These are phyloP conservation scores for Carpinus viminea DNA, from an alignment of 306 rosid species.

Conservation along the genomic window DNA sequence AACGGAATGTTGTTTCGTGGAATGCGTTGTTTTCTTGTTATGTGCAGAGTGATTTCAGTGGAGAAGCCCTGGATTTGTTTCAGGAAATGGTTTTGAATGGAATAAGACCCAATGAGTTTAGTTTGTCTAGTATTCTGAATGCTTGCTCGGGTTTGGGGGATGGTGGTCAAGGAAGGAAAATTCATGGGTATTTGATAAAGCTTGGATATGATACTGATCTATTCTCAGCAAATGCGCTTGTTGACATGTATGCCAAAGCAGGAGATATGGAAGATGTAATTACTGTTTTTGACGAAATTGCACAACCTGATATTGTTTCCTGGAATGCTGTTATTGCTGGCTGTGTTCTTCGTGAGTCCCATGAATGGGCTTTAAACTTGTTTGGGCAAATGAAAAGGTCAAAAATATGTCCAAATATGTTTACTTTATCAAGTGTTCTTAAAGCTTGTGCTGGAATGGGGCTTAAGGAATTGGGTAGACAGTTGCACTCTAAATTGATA, in stretches of 20 bases:
- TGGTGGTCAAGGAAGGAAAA: conserved; percentile 47
- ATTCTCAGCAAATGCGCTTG: conserved; percentile 76
- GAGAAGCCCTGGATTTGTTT: conserved; percentile 64
- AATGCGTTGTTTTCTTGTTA: conserved; percentile 79
- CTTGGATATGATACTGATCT: conserved; percentile 67
- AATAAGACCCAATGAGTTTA: conserved; percentile 71
- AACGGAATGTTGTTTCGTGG: conserved; percentile 71
- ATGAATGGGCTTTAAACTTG: conserved; percentile 53
- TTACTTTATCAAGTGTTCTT: conserved; percentile 74
- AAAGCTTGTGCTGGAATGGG: conserved; percentile 72
- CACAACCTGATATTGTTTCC: conserved; percentile 68
- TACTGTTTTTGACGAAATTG: conserved; percentile 56
- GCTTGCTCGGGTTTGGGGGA: conserved; percentile 64
- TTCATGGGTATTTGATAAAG: conserved; percentile 63
- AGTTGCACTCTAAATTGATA: conserved; percentile 66
- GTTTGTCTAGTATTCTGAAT: conserved; percentile 69
- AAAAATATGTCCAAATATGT: conserved; percentile 58
- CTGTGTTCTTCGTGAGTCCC: conserved; percentile 66
- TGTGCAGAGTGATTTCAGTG: conserved; percentile 48
- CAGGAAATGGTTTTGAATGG: conserved; percentile 64
- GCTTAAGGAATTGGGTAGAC: conserved; percentile 65
- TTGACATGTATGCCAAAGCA: conserved; percentile 83
- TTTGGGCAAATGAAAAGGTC: conserved; percentile 53
- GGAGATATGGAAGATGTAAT: conserved; percentile 54
- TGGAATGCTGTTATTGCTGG: conserved; percentile 94